Conservation (phyloP, 1,284 basidiomycete genomes). For the Caloboletus inedulis region DNA sequence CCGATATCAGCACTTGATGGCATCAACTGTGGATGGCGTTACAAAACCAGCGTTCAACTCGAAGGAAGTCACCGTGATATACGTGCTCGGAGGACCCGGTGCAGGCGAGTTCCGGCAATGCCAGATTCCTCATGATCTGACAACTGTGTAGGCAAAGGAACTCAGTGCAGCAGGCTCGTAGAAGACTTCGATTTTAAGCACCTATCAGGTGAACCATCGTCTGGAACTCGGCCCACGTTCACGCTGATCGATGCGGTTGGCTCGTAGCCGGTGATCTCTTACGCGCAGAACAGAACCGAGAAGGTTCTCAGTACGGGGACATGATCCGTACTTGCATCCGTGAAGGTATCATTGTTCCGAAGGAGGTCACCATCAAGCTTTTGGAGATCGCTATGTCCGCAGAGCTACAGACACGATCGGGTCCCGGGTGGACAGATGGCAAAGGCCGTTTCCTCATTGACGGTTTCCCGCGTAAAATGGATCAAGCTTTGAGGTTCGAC, state of each 20-base stretch:
- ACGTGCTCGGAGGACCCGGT: constrained; percentile 96
- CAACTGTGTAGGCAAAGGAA: constrained; percentile 80
- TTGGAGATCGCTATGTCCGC: constrained; percentile 89
- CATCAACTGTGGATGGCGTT: constrained; percentile 6
- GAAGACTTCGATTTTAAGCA: constrained; percentile 89
- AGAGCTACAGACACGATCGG: constrained; percentile 48
- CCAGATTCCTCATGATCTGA: constrained; percentile 8
- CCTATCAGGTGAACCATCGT: constrained; percentile 69
- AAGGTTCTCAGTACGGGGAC: constrained; percentile 81
- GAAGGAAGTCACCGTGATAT: constrained; percentile 83
- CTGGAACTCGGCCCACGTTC: background rate
- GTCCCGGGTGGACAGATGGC: constrained; percentile 69
- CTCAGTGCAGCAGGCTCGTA: constrained; percentile 90
- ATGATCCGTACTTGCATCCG: constrained; percentile 89
- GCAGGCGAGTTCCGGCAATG: constrained; percentile 56
- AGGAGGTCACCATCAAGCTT: constrained; percentile 95
- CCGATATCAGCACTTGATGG: constrained; percentile 17
- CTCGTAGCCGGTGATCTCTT: constrained; percentile 89
- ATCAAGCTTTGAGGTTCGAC: constrained; percentile 94
- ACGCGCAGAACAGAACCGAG: constrained; percentile 88
- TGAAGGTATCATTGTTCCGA: constrained; percentile 94
- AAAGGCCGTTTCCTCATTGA: constrained; percentile 92
- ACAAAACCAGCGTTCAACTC: constrained; percentile 61
- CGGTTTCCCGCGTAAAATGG: constrained; percentile 94
- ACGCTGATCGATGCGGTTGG: constrained; percentile 3